Base-by-base conservation (phyloP, 1,139 yeast species). In the Geotrichum reessii region DNA sequence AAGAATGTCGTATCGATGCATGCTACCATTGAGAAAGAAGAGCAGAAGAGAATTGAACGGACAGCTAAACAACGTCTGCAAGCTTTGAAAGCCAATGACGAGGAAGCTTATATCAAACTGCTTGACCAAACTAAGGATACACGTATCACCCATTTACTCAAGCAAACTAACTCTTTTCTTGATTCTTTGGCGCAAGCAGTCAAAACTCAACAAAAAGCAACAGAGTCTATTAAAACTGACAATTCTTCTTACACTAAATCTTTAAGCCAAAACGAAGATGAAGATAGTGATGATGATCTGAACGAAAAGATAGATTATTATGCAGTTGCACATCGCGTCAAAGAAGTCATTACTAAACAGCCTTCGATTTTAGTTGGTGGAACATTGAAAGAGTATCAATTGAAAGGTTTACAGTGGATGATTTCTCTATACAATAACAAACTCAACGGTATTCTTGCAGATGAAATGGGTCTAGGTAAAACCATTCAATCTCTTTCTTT, bases 331-430 rank as follows among this genome's bases (percentile, higher is more conserved):
- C 99, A 93, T 72, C 81, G 85, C 61, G 78, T 92, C 60, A 85
- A 88, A 69, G 99, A 93, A 71, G 86, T 81, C 58, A 83, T 93
- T 58, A 80, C 79, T 0, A 83, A 83, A 66, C 99, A 93, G 74
- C 97, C 99, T 0, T 69, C 81, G 0, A 86, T 92, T 51, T 78
- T 93, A 61, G 97, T 92, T 53, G 99, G 99, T 58, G 99, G 99
- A 63, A 81, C 83, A 0, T 78, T 93, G 70, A 93, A 93, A 73
- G 99, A 93, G 69, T 93, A 93, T 71, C 98, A 92, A 76, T 51
- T 92, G 62, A 89, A 89, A 73, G 98, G 98, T 71, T 78, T 92
- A 61, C 96, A 92, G 72, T 92, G 98, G 98, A 92, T 92, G 98
- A 96, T 92, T 4, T 92, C 97, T 0, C 78, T 92, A 62, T 91